Conservation (phyloP, 192 early-diverging fungal genomes). For the Gonapodya sp. region DNA sequence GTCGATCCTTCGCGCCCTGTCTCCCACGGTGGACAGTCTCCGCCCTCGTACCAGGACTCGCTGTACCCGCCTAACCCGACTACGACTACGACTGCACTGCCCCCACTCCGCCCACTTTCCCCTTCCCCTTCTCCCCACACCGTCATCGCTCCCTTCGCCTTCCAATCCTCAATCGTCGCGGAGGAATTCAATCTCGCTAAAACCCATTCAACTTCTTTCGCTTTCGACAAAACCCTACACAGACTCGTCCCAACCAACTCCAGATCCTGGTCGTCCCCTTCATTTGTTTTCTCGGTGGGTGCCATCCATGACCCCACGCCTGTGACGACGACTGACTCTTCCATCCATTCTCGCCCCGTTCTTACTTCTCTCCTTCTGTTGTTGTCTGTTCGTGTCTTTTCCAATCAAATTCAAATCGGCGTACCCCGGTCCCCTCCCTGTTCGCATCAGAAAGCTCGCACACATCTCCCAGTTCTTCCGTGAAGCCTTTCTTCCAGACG, state of each 20-base stretch:
- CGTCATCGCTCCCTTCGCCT: background rate
- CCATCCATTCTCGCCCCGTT: background rate
- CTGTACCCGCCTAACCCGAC: no score
- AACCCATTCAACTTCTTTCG: background rate
- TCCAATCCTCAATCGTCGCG: background rate
- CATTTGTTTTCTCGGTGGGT: background rate
- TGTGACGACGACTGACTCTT: no score
- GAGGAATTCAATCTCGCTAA: background rate
- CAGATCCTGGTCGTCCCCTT: background rate
- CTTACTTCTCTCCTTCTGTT: background rate
- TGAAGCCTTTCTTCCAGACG: conserved; percentile 24
- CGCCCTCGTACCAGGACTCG: no score
- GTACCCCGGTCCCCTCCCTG: no score
- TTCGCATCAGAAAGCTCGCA: background rate
- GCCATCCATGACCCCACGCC: no score
- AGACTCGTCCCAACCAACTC: background rate
- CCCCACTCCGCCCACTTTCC: no score
- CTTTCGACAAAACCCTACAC: background rate
- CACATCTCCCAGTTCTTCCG: conserved; percentile 12
- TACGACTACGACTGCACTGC: no score
- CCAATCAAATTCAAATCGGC: no score
- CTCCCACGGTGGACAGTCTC: no score
- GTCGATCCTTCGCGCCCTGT: no score
- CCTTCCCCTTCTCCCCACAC: no score
- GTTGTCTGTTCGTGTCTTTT: no score